Evolutionary conservation across 345 rosid genomes (phyloP).

Genomic region (Citropsis articulata): DNA sequence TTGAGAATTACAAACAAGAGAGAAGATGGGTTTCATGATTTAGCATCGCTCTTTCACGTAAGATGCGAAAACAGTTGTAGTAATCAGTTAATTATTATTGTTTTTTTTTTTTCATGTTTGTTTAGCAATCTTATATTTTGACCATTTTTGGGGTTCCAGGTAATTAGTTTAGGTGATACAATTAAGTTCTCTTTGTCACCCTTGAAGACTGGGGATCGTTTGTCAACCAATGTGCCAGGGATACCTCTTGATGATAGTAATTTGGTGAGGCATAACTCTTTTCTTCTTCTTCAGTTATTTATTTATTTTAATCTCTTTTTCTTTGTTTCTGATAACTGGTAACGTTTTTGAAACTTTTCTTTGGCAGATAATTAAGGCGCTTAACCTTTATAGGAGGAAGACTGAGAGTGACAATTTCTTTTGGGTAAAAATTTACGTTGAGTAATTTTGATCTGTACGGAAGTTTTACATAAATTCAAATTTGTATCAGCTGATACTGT

Average conservation of each 20-base stretch:
- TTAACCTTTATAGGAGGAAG: constrained; percentile 82
- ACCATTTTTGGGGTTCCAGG: constrained; percentile 37
- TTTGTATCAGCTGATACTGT: constrained; percentile 4
- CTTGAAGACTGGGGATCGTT: constrained; percentile 63
- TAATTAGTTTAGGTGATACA: constrained; percentile 80
- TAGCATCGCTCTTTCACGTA: constrained; percentile 95
- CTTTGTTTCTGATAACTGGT: neutral
- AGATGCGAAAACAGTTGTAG: constrained; percentile 17
- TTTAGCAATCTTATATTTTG: constrained; percentile 1
- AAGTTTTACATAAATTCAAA: neutral
- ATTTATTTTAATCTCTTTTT: neutral
- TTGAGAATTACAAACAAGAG: constrained; percentile 80
- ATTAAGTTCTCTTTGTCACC: constrained; percentile 93
- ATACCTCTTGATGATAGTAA: constrained; percentile 84
- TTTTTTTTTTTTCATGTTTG: neutral
- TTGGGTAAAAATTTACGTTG: constrained; percentile 51
- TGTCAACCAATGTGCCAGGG: constrained; percentile 78
- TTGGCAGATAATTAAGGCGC: constrained; percentile 90
- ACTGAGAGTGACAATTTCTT: constrained; percentile 75
- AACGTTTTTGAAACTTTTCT: constrained; percentile 5
- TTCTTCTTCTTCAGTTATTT: neutral
- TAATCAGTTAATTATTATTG: neutral
- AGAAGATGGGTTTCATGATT: constrained; percentile 92
- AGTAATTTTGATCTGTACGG: neutral
- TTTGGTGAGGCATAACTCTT: constrained; percentile 39